Evolutionary conservation across 192 early-diverging fungal species (phyloP).

Genomic region (Backusella luteola): DNA sequence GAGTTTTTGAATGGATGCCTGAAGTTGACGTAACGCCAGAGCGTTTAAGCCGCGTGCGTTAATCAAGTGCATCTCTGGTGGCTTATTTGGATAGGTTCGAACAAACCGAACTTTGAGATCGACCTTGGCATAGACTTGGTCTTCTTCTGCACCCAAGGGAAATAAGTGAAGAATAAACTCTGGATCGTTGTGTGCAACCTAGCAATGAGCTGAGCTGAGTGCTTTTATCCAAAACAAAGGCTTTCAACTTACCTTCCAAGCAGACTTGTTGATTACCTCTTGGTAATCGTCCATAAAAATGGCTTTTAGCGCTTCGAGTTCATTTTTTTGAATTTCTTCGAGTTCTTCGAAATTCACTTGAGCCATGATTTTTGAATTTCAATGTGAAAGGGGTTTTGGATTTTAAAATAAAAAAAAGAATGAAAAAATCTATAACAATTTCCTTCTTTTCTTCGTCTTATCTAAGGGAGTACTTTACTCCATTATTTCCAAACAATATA

Average conservation of each 20-base stretch:
- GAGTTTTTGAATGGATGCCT: slow-evolving; percentile 31
- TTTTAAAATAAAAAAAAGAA: slow-evolving; percentile 10
- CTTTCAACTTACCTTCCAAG: slow-evolving; percentile 47
- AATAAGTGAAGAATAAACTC: slow-evolving; percentile 53
- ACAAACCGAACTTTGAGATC: slow-evolving; percentile 61
- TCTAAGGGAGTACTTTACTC: slow-evolving; percentile 8
- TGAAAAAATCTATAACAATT: not conserved
- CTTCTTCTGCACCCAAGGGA: slow-evolving; percentile 44
- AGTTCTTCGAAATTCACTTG: slow-evolving; percentile 47
- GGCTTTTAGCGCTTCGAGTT: slow-evolving; percentile 68
- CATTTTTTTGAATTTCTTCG: slow-evolving; percentile 64
- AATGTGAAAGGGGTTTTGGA: not conserved
- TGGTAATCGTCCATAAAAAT: slow-evolving; percentile 63
- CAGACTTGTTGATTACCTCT: slow-evolving; percentile 40
- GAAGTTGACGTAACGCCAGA: slow-evolving; percentile 47
- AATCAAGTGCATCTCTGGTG: slow-evolving; percentile 56
- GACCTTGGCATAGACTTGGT: slow-evolving; percentile 43
- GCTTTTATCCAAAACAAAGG: not conserved
- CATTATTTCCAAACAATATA: not conserved
- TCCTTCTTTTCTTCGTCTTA: slow-evolving; percentile 1
- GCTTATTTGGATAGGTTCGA: slow-evolving; percentile 63
- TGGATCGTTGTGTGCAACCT: slow-evolving; percentile 42
- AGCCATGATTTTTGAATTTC: not conserved
- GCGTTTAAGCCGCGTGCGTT: slow-evolving; percentile 51
- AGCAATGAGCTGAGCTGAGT: not conserved